Conservation (phyloP, 164 flowering plant species). For the Magnolia sinica region DNA sequence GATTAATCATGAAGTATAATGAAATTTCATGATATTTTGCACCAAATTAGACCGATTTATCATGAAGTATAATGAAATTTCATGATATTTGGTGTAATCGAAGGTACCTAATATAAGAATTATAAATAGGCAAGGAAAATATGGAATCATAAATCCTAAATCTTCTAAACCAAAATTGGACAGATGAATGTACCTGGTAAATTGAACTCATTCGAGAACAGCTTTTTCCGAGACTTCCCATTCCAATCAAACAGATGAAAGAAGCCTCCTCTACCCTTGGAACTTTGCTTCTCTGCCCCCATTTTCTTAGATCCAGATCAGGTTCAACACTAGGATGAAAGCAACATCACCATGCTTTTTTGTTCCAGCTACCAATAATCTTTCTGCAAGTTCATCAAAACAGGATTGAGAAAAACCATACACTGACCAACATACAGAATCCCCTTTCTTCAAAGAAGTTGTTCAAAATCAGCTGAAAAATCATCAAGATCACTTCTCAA, state of each 20-base stretch:
- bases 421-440: neutral
- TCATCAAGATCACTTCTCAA: neutral
- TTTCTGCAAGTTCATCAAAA: neutral
- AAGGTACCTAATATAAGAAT: neutral
- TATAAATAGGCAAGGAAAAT: neutral
- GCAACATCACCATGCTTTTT: neutral
- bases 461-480: neutral
- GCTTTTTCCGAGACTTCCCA: constrained; percentile 80
- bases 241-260: constrained; percentile 93
- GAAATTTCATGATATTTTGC: too few relatives aligned
- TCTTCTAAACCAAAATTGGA: neutral
- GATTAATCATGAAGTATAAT: too few relatives aligned
- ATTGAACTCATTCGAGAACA: constrained; percentile 69
- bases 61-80: too few relatives aligned
- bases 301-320: constrained; percentile 4
- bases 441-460: neutral
- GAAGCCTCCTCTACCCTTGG: constrained; percentile 58
- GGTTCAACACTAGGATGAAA: neutral
- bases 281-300: constrained; percentile 13
- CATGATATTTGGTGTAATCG: too few relatives aligned
- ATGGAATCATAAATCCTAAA: neutral
- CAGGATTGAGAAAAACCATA: neutral
- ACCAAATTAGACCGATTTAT: too few relatives aligned
- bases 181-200: constrained; percentile 45
- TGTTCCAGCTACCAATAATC: neutral